Conservation (phyloP, 2,329 filamentous ascomycete species). For the Leptographium flavum region DNA sequence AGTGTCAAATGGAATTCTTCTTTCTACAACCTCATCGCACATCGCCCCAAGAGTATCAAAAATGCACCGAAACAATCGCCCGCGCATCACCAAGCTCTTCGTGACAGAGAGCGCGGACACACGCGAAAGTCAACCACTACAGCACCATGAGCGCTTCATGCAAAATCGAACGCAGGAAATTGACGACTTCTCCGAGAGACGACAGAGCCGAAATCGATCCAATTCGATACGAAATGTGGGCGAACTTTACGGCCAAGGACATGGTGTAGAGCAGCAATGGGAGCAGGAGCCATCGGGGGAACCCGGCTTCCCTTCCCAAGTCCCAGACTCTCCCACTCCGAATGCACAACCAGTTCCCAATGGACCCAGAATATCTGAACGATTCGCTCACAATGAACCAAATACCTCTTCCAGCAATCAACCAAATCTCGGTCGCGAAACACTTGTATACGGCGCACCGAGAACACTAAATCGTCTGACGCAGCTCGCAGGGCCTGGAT, state of each 20-base stretch:
- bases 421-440: not conserved
- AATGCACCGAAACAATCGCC: not conserved
- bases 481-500: not conserved
- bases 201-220: not conserved
- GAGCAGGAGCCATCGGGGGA: not conserved
- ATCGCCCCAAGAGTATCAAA: no score
- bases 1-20: no score
- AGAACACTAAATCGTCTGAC: not conserved
- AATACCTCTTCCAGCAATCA: not conserved
- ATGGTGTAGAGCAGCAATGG: not conserved
- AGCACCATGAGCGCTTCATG: not conserved
- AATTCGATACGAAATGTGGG: not conserved
- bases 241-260: no score
- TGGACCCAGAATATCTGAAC: not conserved
- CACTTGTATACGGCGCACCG: not conserved
- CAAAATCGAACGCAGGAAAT: not conserved
- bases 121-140: no score
- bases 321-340: not conserved
- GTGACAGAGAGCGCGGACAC: not conserved
- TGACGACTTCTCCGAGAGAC: not conserved
- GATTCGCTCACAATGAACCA: not conserved
- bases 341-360: not conserved
- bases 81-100: not conserved
- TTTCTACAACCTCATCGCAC: no score
- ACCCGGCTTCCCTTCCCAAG: not conserved